Base-by-base conservation (phyloP, 2,329 filamentous ascomycete genomes). In the Epichloe gansuensis region DNA sequence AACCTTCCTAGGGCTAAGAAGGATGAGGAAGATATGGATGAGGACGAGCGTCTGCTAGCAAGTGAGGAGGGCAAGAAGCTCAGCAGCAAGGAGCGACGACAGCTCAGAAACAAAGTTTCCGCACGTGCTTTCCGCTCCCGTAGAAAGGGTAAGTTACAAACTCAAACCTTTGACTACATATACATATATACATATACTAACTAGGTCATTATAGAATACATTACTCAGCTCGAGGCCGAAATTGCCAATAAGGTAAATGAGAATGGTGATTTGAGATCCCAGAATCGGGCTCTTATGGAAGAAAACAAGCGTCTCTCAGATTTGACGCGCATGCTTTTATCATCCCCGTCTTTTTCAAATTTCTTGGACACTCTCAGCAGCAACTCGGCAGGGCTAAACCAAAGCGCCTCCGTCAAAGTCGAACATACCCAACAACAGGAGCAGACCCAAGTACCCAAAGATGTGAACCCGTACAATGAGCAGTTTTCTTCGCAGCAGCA, bases 51-150 rank as follows among this genome's bases (percentile, higher is more conserved):
- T 59, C 76, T 96, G 9, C 76, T 96, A 23, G 89, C 89, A n/a
- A 96, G 89, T 55, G 93, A 98, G 63, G 91, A 96, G 71, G 93
- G 91, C 62, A 98, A 98, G 83, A 96, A 96, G 75, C 79, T 98
- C n/a, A 93, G 84, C 70, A 95, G 89, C 75, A 97, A 97, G 73
- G 90, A 97, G 71, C 84, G 93, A 55, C 84, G 93, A 59, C 93
- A 97, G 70, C 78, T 98, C n/a, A 82, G 93, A 57, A 98, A 98
- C 79, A 98, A 98, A 73, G 93, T 98, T 4, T 98, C 93, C 42
- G 93, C 93, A 56, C 88, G 93, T 60, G 91, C 91, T 49, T 98
- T 98, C 82, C 86, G 93, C 52, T 96, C 90, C n/a, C 79, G 93
- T 61, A 85, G 93, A 77, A 98, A 98, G 78, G 91, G 91, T 96